These are phyloP conservation scores for Fragaria vesca DNA, from an alignment of 306 rosid genomes.

Conservation along the genomic window DNA sequence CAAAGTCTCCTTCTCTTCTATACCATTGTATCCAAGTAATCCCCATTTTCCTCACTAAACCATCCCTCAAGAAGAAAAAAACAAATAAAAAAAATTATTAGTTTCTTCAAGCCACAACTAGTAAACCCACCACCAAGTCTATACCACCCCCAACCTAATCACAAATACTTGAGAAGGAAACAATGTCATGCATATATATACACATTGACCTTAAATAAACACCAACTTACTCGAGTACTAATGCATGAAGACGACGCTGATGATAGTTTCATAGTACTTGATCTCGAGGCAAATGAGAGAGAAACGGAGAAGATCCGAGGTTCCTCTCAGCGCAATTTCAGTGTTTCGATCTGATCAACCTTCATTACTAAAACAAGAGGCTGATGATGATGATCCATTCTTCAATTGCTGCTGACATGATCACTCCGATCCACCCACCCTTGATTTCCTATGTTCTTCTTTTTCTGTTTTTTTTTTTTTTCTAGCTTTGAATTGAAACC, in stretches of 20 bases:
- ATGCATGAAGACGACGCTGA: not conserved
- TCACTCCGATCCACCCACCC: slow-evolving; percentile 78
- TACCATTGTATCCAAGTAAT: slow-evolving; percentile 42
- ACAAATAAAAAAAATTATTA: slow-evolving; percentile 31
- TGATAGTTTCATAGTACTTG: slow-evolving; percentile 16
- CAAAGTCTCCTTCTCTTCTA: slow-evolving; percentile 48
- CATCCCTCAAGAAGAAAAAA: slow-evolving; percentile 14
- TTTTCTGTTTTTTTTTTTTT: slow-evolving; percentile 17
- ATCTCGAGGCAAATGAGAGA: slow-evolving; percentile 16
- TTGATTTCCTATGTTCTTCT: not conserved
- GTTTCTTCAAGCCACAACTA: slow-evolving; percentile 37
- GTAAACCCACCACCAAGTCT: slow-evolving; percentile 29
- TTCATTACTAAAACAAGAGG: slow-evolving; percentile 58
- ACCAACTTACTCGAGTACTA: slow-evolving; percentile 10
- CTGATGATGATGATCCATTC: slow-evolving; percentile 18
- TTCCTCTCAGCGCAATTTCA: slow-evolving; percentile 92
- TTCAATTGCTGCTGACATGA: slow-evolving; percentile 90
- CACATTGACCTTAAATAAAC: slow-evolving; percentile 7
- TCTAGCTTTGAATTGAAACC: not conserved
- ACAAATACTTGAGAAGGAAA: slow-evolving; percentile 14
- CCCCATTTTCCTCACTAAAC: slow-evolving; percentile 22
- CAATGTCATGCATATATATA: slow-evolving; percentile 7
- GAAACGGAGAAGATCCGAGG: slow-evolving; percentile 93
- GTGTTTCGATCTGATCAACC: slow-evolving; percentile 47
- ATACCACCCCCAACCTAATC: slow-evolving; percentile 28